Base-by-base conservation (phyloP, 2,329 filamentous ascomycete genomes). In the Teratosphaeriaceae sp. region DNA sequence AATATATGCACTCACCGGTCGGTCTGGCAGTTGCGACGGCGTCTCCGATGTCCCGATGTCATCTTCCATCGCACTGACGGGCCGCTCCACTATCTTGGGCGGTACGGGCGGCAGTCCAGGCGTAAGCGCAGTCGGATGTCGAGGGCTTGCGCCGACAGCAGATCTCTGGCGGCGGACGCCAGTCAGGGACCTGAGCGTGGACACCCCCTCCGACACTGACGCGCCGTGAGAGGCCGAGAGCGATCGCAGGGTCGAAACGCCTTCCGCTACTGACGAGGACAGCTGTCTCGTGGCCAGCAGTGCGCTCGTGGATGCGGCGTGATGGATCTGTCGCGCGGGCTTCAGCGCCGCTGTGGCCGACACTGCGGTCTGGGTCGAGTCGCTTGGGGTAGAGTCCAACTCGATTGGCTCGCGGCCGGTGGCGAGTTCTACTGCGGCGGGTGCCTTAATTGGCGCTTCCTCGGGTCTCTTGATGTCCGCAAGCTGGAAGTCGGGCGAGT, bases 361-460 rank as follows among this genome's bases (percentile, higher is more conserved):
- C 15, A n/a, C n/a, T 5, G 7, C n/a, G 4, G 21, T 19, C n/a
- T 30, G 9, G 5, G 21, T 20, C 21, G 41, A 6, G 8, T 11
- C n/a, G 11, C 5, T 15, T n/a, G 35, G 12, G 6, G 13, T 6
- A 15, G 27, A 23, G 20, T 45, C 36, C 12, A 48, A 30, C 40
- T 48, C 46, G 13, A 35, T 24, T 12, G 43, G 35, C 21, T 40
- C 40, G 9, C 43, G 24, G 7, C 27, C 20, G 7, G 33, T 36
- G 8, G 23, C 36, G 6, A 48, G 43, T 36, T 48, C 46, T 8
- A 36, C 33, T 39, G 29, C 39, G 9, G 27, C 27, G 15, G 27
- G 39, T 22, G 16, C 13, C 9, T 33, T 11, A 21, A 19, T 11
- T 12, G 3, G 23, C 16, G 7, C n/a, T 5, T 29, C 26, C 19